Evolutionary conservation across 306 rosid genomes (phyloP).

Genomic region (Arachis stenosperma): DNA sequence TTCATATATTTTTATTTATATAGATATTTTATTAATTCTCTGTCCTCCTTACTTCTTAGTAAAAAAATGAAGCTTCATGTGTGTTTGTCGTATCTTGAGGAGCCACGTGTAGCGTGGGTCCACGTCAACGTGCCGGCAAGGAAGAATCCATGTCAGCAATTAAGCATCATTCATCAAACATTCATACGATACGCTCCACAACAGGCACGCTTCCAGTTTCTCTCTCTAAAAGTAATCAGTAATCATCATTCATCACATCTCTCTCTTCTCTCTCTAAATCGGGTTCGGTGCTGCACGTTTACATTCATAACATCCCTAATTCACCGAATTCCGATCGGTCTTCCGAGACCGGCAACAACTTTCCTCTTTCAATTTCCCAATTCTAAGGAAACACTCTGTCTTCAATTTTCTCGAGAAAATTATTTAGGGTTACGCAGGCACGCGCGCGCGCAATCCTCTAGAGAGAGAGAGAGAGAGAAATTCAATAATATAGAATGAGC

Average conservation of each 20-base stretch:
- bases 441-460: neutral
- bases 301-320: slow-evolving; percentile 32
- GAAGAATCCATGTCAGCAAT: neutral
- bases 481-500: slow-evolving; percentile 57
- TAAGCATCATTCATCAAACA: neutral
- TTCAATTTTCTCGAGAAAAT: slow-evolving; percentile 41
- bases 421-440: slow-evolving; percentile 38
- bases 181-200: neutral
- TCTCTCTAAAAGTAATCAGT: neutral
- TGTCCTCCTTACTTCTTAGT: too few species aligned
- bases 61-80: too few species aligned
- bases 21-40: too few species aligned
- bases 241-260: neutral
- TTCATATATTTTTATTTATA: too few species aligned
- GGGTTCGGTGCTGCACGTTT: slow-evolving; percentile 38
- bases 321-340: slow-evolving; percentile 27
- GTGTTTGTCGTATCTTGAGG: neutral
- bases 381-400: slow-evolving; percentile 34
- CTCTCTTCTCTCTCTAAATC: slow-evolving; percentile 34
- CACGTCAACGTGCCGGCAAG: slow-evolving; percentile 43
- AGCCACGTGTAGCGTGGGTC: slow-evolving; percentile 42
- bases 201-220: neutral
- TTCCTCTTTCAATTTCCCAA: slow-evolving; percentile 31
- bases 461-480: too few species aligned
- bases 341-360: slow-evolving; percentile 36